phyloP scores from a whole-genome alignment of 257 asterid genomes.

The Plantago major region DNA sequence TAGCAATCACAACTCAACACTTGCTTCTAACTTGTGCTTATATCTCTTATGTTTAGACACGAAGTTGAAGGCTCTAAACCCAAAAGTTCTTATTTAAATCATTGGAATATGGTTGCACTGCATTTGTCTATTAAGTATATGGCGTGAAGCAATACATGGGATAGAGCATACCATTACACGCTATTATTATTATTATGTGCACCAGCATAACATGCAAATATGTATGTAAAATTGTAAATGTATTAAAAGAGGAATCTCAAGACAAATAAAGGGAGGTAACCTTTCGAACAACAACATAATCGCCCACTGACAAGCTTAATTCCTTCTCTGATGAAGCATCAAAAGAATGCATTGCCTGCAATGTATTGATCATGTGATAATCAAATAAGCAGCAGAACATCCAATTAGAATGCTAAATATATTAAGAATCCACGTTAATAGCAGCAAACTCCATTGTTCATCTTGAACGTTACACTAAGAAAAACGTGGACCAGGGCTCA shows the following conservation, averaged over 20 bases:
- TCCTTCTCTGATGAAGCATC: constrained; percentile 78
- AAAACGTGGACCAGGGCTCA: too few relatives aligned
- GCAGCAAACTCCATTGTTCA: too few relatives aligned
- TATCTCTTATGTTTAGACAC: too few relatives aligned
- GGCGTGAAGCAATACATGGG: neutral
- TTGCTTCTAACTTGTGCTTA: too few relatives aligned
- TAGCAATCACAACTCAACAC: too few relatives aligned
- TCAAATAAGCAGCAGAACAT: constrained; percentile 1
- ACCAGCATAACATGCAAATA: neutral
- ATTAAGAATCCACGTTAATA: too few relatives aligned
- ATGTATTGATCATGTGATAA: constrained; percentile 9
- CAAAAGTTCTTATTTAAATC: neutral
- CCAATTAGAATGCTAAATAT: neutral
- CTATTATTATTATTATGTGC: neutral
- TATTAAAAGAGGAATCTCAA: constrained; percentile 1
- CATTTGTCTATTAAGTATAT: neutral
- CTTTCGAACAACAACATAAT: constrained; percentile 85
- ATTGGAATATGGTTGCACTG: neutral
- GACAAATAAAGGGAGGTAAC: constrained; percentile 26
- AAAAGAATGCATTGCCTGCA: constrained; percentile 73
- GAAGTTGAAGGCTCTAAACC: neutral
- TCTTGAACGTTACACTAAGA: too few relatives aligned
- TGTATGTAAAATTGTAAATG: neutral
- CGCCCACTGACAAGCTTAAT: constrained; percentile 75
- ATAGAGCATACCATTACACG: neutral